Percentiles rank a stretch among this genome's conserved stretches.
These are phyloP conservation scores for Sporothrix inflata DNA, from an alignment of 2,329 filamentous ascomycete genomes.

Conservation along the genomic window DNA sequence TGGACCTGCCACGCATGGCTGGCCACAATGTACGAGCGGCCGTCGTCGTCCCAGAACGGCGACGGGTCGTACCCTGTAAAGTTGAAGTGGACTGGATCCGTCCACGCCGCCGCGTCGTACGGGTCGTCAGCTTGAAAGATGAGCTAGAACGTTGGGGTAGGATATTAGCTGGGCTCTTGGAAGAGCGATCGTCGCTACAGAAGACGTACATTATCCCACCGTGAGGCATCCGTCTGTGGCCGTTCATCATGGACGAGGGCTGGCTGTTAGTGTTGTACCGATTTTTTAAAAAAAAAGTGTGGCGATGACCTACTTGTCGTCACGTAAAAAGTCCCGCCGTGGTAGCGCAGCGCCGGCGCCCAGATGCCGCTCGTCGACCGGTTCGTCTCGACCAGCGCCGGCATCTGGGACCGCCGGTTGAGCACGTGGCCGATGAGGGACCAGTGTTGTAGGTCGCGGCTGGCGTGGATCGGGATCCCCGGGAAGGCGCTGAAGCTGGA, in stretches of 20 bases:
- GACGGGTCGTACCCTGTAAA: slow-evolving; percentile 58
- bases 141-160: too few relatives aligned
- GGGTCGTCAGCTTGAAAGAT: slow-evolving; percentile 51
- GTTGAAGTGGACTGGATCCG: slow-evolving; percentile 52
- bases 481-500: slow-evolving; percentile 51
- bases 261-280: neutral
- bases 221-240: slow-evolving; percentile 39
- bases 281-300: neutral
- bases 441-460: slow-evolving; percentile 49
- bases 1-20: slow-evolving; percentile 44
- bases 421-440: slow-evolving; percentile 45
- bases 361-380: slow-evolving; percentile 43
- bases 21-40: slow-evolving; percentile 54
- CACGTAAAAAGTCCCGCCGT: slow-evolving; percentile 40
- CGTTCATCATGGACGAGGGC: slow-evolving; percentile 44
- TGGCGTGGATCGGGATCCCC: slow-evolving; percentile 50
- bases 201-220: slow-evolving; percentile 49
- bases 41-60: slow-evolving; percentile 60
- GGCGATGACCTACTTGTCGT: slow-evolving; percentile 35
- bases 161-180: too few relatives aligned
- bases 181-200: too few relatives aligned
- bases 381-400: slow-evolving; percentile 40
- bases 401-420: slow-evolving; percentile 43
- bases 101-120: slow-evolving; percentile 50
- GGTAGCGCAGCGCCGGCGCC: slow-evolving; percentile 41